Evolutionary conservation across 257 asterid genomes (phyloP).

Genomic region (Scutellaria galericulata): DNA sequence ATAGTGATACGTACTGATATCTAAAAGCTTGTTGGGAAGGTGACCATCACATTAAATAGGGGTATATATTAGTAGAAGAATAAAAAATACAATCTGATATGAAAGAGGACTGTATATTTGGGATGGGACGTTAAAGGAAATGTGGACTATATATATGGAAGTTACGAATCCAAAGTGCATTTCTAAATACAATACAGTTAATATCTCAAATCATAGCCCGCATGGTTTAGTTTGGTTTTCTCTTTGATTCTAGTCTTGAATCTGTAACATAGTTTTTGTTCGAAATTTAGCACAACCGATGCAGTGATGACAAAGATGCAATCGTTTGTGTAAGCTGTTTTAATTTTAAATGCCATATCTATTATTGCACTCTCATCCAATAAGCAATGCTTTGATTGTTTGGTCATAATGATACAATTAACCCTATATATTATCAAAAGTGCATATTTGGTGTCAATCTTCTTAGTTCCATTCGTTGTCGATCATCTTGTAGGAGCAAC

Average conservation of each 20-base stretch:
- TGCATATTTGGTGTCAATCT: slow-evolving; percentile 24
- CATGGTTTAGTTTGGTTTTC: slow-evolving; percentile 12
- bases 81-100: too few relatives aligned
- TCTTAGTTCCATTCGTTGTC: slow-evolving; percentile 20
- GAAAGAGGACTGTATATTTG: too few relatives aligned
- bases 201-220: not conserved
- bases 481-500: slow-evolving; percentile 69
- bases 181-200: not conserved
- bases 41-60: too few relatives aligned
- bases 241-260: not conserved
- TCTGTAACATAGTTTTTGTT: not conserved
- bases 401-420: not conserved
- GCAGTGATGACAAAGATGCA: not conserved
- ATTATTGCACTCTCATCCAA: not conserved
- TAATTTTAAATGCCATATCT: too few relatives aligned
- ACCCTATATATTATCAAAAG: not conserved
- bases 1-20: too few relatives aligned
- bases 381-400: not conserved
- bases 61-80: too few relatives aligned
- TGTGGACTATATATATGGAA: too few relatives aligned
- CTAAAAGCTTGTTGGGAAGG: too few relatives aligned
- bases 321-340: slow-evolving; percentile 8
- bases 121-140: too few relatives aligned
- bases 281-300: slow-evolving; percentile 4
- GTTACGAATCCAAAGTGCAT: not conserved